Conservation (phyloP, 2,329 filamentous ascomycete genomes). For the Zasmidium citrigriseum region DNA sequence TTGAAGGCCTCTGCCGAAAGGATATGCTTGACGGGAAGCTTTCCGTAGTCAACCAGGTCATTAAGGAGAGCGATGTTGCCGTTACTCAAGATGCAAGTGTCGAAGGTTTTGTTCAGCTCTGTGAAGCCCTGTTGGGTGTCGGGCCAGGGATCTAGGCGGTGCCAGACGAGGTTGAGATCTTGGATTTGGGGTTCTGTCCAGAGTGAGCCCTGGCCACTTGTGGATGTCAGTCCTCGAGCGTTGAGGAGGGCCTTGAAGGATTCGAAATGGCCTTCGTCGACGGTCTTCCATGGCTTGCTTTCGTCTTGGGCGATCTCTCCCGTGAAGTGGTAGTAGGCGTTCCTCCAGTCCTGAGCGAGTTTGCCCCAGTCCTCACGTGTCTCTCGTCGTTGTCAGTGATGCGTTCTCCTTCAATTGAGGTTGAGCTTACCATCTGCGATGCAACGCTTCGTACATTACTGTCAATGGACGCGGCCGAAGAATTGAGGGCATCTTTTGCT, state of each 20-base stretch:
- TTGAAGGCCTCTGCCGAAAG: constrained; percentile 70
- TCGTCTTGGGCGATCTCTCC: constrained; percentile 48
- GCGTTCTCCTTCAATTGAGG: too few relatives aligned
- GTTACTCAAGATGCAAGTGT: constrained; percentile 71
- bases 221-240: not conserved
- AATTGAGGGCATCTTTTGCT: constrained; percentile 51
- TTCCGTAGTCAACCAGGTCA: constrained; percentile 62
- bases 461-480: constrained; percentile 48
- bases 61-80: constrained; percentile 67
- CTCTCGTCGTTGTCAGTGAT: constrained; percentile 9
- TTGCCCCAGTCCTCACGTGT: constrained; percentile 54
- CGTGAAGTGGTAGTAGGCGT: constrained; percentile 56
- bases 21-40: constrained; percentile 63
- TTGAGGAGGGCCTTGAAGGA: constrained; percentile 48
- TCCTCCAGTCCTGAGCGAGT: constrained; percentile 64
- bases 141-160: constrained; percentile 68
- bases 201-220: constrained; percentile 42
- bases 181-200: constrained; percentile 51
- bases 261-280: constrained; percentile 71
- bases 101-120: constrained; percentile 48
- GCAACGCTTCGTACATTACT: constrained; percentile 51
- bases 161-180: constrained; percentile 65
- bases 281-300: constrained; percentile 59
- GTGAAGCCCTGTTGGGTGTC: constrained; percentile 63
- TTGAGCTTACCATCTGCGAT: constrained; percentile 39